Percentiles rank a stretch among this genome's conserved stretches.
Evolutionary conservation across 352 stramenopile species (phyloP).

Genomic region (Globisporangium uncinulatum): DNA sequence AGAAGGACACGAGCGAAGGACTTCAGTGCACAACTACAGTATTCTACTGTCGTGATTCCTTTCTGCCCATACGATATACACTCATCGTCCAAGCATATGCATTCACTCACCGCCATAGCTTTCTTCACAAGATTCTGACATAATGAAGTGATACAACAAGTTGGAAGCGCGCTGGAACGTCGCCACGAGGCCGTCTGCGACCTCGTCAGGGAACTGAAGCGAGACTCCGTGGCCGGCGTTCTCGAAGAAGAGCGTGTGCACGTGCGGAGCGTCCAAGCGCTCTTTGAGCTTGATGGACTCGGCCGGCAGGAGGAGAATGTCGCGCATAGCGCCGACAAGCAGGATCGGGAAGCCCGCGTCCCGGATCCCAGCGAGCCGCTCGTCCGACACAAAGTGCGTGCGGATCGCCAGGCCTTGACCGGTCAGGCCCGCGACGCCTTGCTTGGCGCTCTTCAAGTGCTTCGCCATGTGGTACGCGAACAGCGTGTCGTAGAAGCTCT

Average conservation of each 20-base stretch:
- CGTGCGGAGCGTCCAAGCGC: constrained; percentile 28
- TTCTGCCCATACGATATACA: too few species aligned
- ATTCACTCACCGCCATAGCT: too few species aligned
- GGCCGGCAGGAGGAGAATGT: constrained; percentile 14
- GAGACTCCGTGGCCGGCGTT: constrained; percentile 36
- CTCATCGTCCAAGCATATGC: too few species aligned
- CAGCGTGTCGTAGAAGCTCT: constrained; percentile 35
- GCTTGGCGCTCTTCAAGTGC: constrained; percentile 11
- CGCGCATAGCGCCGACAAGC: constrained; percentile 22
- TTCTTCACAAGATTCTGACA: too few species aligned
- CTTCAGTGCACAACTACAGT: too few species aligned
- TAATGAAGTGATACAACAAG: not conserved
- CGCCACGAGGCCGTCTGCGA: constrained; percentile 14
- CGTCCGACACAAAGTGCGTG: constrained; percentile 21
- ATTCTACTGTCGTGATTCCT: too few species aligned
- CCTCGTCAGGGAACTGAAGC: constrained; percentile 35
- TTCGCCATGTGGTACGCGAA: constrained; percentile 32
- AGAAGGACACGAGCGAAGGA: too few species aligned
- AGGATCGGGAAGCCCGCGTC: constrained; percentile 39
- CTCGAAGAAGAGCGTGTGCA: constrained; percentile 32
- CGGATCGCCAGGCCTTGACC: not conserved
- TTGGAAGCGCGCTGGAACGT: constrained; percentile 15
- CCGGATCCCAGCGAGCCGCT: constrained; percentile 32
- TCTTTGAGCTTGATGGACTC: constrained; percentile 31
- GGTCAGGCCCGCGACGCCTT: not conserved